Base-by-base conservation (phyloP, 1,139 yeast genomes). In the Pichia kudriavzevii region DNA sequence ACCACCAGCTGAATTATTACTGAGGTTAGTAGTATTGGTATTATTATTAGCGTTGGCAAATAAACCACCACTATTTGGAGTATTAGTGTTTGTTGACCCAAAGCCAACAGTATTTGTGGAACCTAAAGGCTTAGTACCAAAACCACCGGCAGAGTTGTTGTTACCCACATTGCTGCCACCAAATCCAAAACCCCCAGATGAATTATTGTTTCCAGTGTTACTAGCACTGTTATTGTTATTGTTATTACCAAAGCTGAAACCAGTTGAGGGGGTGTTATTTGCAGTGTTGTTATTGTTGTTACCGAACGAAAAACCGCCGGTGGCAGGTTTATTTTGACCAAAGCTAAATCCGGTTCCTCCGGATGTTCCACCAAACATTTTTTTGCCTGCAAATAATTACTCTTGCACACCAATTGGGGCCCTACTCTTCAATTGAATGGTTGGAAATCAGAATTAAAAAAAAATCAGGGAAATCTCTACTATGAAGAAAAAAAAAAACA, bases 141-240 rank as follows among this genome's bases (percentile, higher is more conserved):
- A 31, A 10, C 20, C 34, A 15, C 17, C 9, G 15, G 19, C 20
- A 13, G 28, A n/a, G n/a, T 18, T 26, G 15, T 26, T 26, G 13
- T 5, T 16, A 16, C 6, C 17, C 15, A 11, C 19, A 12, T 18
- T 26, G 14, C 29, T 38, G 11, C 14, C 15, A 7, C 56, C 59
- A 40, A 56, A 56, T 10, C 59, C 60, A 45, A 57, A 56, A 10
- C 55, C 44, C 7, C 53, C 52, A 13, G 51, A 43, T 14, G 30
- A 13, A 13, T 31, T 32, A 19, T 29, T 11, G 12, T 22, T 20
- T 8, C 10, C 30, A 14, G 12, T 15, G 16, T 23, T 30, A 49
- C 24, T 52, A 26, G n/a, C 12, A 17, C 18, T n/a, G 26, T 20
- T 26, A 4, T 5, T n/a, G 13, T 24, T 30, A 14, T 22, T 31